Conservation (phyloP, 805 yeast species). For the Brettanomyces sp. region DNA sequence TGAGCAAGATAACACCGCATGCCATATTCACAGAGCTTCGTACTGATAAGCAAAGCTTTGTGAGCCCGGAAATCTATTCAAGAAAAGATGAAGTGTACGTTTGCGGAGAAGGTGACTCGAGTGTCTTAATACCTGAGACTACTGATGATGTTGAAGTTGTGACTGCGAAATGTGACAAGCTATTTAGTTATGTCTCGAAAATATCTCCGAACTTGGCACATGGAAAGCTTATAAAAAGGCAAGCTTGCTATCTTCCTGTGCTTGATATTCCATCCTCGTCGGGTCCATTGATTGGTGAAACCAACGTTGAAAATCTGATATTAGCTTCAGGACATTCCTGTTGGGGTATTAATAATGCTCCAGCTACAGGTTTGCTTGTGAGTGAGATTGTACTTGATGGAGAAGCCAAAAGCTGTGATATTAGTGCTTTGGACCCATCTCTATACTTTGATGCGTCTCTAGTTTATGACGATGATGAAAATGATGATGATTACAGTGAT, state of each 20-base stretch:
- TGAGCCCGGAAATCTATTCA: conserved; percentile 91
- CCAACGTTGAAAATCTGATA: conserved; percentile 70
- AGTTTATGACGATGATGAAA: conserved; percentile 26
- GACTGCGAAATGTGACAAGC: conserved; percentile 77
- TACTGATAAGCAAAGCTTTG: conserved; percentile 56
- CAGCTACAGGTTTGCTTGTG: conserved; percentile 91
- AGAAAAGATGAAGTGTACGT: conserved; percentile 93
- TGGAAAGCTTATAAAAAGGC: conserved; percentile 73
- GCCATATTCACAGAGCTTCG: conserved; percentile 90
- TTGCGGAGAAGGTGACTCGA: conserved; percentile 94
- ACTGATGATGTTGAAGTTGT: conserved; percentile 90
- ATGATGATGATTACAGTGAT: conserved; percentile 19
- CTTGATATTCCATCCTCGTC: conserved; percentile 85
- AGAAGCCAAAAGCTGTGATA: conserved; percentile 63
- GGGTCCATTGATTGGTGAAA: conserved; percentile 92
- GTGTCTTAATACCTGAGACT: conserved; percentile 85
- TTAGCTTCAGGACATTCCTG: conserved; percentile 93
- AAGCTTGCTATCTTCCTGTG: conserved; percentile 94
- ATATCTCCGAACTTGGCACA: conserved; percentile 58
- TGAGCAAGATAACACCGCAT: conserved; percentile 71
- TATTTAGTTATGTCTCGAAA: conserved; percentile 73
- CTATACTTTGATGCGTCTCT: conserved; percentile 70
- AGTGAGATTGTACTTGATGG: conserved; percentile 85
- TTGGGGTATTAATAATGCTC: conserved; percentile 98
- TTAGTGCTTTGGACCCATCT: conserved; percentile 77